Base-by-base conservation (phyloP, 176 grass and related monocot genomes). In the Cymbopogon citratus region DNA sequence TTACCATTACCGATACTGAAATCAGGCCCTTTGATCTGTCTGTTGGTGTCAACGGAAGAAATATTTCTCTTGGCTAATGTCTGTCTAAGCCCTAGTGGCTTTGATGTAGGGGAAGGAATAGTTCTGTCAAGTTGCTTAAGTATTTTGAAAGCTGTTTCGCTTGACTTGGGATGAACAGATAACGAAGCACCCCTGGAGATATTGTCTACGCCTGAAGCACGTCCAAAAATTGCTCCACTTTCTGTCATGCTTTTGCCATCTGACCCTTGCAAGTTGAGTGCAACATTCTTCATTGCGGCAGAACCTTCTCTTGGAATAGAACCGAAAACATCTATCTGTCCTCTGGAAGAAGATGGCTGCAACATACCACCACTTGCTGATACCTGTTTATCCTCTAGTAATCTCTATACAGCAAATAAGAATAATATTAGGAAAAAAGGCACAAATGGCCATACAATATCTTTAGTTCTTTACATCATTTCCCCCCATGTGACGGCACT, bases 91-190 rank as follows among this genome's bases (percentile, higher is more conserved):
- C 88, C 83, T 40, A 80, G 48, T 52, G 89, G 44, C 49, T 94
- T 89, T 66, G 69, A 48, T 72, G 87, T 51, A 12, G 92, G 84
- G 52, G 85, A 87, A 71, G 89, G 86, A 75, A 88, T 79, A 34
- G 92, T 77, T 84, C 77, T 89, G 78, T 94, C 83, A 59, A 94
- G 92, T 61, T 91, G 92, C 77, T 84, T 73, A 46, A 91, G 67
- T 91, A 94, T 94, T 87, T 94, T 94, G 46, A 46, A 52, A 74
- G 92, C 92, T 35, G 83, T 85, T 84, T 88, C 59, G 6, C 72
- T 91, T 62, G 89, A 94, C 68, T 89, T 88, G 9, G 92, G 92
- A 81, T 91, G 92, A 74, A 91, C 83, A 89, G 84, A 87, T 84
- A 63, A 45, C 15, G n/a, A 64, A 69, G 28, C 39, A 74, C 9